phyloP scores from a whole-genome alignment of 2,329 filamentous ascomycete species.

The Trichoderma sp. region DNA sequence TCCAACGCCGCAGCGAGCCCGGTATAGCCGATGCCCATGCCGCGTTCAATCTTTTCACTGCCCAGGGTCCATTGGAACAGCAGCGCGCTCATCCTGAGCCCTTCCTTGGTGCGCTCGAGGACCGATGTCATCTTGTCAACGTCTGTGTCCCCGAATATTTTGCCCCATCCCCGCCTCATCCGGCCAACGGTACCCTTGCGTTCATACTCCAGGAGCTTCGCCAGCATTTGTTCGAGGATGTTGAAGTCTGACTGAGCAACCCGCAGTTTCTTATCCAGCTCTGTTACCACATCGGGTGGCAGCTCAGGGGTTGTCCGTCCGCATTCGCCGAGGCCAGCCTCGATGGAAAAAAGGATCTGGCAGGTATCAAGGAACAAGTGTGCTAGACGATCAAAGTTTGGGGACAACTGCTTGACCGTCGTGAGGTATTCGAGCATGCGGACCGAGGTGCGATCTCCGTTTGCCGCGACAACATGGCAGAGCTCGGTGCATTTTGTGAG shows the following conservation, averaged over 20 bases:
- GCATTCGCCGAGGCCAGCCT: conserved; percentile 63
- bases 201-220: conserved; percentile 63
- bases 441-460: conserved; percentile 19
- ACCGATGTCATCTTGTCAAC: conserved; percentile 62
- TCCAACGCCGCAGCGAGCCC: conserved; percentile 67
- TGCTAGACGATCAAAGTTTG: conserved; percentile 62
- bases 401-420: conserved; percentile 55
- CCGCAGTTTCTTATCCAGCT: conserved; percentile 66
- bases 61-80: conserved; percentile 68
- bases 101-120: conserved; percentile 61
- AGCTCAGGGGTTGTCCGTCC: conserved; percentile 54
- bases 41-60: conserved; percentile 58
- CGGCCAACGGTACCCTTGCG: conserved; percentile 61
- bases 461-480: conserved; percentile 11
- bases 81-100: conserved; percentile 64
- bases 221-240: conserved; percentile 64
- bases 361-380: conserved; percentile 69
- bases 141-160: conserved; percentile 64
- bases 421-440: conserved; percentile 64
- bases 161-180: conserved; percentile 63
- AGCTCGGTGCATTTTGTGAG: conserved; percentile 14
- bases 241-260: conserved; percentile 64
- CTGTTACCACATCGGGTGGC: conserved; percentile 62
- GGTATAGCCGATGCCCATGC: conserved; percentile 67
- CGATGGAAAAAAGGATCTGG: conserved; percentile 68